phyloP scores from a whole-genome alignment of 2,329 filamentous ascomycete genomes.

The Calonectria leucothoes region DNA sequence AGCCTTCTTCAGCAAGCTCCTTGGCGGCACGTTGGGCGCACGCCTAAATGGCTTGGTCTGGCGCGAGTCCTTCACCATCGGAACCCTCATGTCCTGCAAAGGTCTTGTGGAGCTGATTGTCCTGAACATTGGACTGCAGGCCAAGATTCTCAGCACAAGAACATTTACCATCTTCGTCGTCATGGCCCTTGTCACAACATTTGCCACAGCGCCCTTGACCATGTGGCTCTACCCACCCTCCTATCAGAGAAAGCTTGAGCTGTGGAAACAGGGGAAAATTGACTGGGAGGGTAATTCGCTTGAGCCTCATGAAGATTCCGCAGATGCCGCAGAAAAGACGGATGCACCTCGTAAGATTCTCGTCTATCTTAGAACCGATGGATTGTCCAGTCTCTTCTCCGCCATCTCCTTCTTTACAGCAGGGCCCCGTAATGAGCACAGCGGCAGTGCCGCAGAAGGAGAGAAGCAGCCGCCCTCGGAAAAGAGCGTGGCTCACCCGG shows the following conservation, averaged over 20 bases:
- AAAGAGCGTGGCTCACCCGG: background rate
- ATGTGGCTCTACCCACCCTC: slow-evolving; percentile 76
- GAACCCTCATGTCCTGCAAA: slow-evolving; percentile 94
- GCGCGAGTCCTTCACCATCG: slow-evolving; percentile 89
- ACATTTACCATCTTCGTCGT: slow-evolving; percentile 95
- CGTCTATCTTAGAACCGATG: slow-evolving; percentile 38
- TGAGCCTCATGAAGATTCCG: background rate
- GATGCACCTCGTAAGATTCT: slow-evolving; percentile 21
- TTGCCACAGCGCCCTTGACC: slow-evolving; percentile 82
- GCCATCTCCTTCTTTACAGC: slow-evolving; percentile 28
- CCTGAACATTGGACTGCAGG: slow-evolving; percentile 32
- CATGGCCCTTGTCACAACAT: slow-evolving; percentile 89
- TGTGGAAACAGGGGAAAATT: slow-evolving; percentile 81
- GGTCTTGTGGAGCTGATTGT: slow-evolving; percentile 94
- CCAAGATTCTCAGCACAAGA: slow-evolving; percentile 49
- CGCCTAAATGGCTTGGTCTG: slow-evolving; percentile 75
- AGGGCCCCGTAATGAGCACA: background rate
- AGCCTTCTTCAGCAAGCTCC: slow-evolving; percentile 86
- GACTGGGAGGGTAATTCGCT: slow-evolving; percentile 75
- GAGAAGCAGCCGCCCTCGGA: background rate
- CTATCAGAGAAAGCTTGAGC: slow-evolving; percentile 62
- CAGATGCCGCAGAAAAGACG: background rate
- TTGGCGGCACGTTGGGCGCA: slow-evolving; percentile 83
- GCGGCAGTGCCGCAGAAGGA: background rate
- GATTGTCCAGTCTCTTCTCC: slow-evolving; percentile 35